Evolutionary conservation across 768 basidiomycete species (phyloP), one percentile per base, ranked within the genome.

Genomic region (Multifurca ochricompacta): DNA sequence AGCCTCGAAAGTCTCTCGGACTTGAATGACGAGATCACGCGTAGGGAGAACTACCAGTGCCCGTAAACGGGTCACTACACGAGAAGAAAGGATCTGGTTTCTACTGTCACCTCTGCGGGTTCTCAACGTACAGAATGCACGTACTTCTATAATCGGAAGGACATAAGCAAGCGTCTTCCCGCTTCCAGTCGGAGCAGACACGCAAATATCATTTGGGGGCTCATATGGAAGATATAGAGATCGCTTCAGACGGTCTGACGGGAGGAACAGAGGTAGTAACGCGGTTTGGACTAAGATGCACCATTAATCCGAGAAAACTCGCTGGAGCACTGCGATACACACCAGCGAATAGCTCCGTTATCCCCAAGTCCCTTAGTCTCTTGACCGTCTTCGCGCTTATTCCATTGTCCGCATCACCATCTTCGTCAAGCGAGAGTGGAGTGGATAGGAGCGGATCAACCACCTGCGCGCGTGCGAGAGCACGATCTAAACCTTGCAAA

Each of bases 101-200:
- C 30, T 7, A n/a, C 4, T 1, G 30, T 49, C 51, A 19, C 4
- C 11, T 18, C 23, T 43, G 42, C 35, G 11, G 35, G 16, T 27
- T 6, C 6, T 19, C 25, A 11, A 14, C 2, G 16, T n/a, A 16
- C 43, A 16, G 30, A 21, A 13, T 28, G 13, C 30, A 50, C 70
- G 54, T 53, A 87, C 91, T 77, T 96, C 91, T 28, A 96, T 75
- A 51, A 97, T 87, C 1, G 96, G 96, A 31, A 98, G 71, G 1
- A 85, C 89, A 70, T 99, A 99, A n/a, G 91, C 89, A 27, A 99
- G 76, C 0, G 95, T 99, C 69, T 99, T 99, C 0, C 96, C 96
- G 62, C 93, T 96, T 21, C 96, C 96, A 0, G 96, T 99, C 0
- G 96, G 96, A 1, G 96, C 96, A 7, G 92, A 96, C 11, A 95